Conservation (phyloP, 352 stramenopile species). For the Globisporangium carolinianum region DNA sequence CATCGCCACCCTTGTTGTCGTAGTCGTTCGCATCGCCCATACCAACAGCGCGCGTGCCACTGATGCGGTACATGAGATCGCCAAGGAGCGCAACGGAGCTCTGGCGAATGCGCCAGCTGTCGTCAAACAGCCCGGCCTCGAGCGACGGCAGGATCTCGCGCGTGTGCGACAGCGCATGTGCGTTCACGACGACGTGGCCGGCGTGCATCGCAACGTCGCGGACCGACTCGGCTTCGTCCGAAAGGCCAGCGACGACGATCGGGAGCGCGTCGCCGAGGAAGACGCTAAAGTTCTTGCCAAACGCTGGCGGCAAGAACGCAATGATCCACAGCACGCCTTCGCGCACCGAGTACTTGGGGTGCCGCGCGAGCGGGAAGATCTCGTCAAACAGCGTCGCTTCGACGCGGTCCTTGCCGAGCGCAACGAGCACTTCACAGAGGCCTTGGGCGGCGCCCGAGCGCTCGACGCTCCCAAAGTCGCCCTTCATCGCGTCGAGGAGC, state of each 20-base stretch:
- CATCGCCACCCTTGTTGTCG: constrained; percentile 29
- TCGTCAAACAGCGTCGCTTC: constrained; percentile 84
- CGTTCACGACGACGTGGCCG: constrained; percentile 97
- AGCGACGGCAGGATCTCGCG: constrained; percentile 97
- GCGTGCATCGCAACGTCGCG: constrained; percentile 96
- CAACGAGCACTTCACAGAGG: constrained; percentile 94
- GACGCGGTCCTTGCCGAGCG: constrained; percentile 73
- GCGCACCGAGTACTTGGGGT: constrained; percentile 93
- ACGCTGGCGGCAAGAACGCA: constrained; percentile 95
- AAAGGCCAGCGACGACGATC: constrained; percentile 95
- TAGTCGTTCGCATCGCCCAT: constrained; percentile 38
- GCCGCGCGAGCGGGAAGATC: constrained; percentile 92
- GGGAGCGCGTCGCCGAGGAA: constrained; percentile 94
- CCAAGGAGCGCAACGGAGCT: constrained; percentile 96
- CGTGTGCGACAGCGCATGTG: constrained; percentile 94
- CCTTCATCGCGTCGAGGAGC: constrained; percentile 95
- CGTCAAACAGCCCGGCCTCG: constrained; percentile 94
- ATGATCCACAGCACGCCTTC: constrained; percentile 99
- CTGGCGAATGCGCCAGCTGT: constrained; percentile 98
- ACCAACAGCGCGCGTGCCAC: constrained; percentile 91
- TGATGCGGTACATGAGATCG: constrained; percentile 96
- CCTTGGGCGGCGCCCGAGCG: constrained; percentile 97
- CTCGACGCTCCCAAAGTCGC: constrained; percentile 94
- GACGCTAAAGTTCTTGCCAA: constrained; percentile 90
- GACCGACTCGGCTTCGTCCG: constrained; percentile 97